phyloP scores from a whole-genome alignment of 73 alveolate genomes.

The Paramecium caudatum region DNA sequence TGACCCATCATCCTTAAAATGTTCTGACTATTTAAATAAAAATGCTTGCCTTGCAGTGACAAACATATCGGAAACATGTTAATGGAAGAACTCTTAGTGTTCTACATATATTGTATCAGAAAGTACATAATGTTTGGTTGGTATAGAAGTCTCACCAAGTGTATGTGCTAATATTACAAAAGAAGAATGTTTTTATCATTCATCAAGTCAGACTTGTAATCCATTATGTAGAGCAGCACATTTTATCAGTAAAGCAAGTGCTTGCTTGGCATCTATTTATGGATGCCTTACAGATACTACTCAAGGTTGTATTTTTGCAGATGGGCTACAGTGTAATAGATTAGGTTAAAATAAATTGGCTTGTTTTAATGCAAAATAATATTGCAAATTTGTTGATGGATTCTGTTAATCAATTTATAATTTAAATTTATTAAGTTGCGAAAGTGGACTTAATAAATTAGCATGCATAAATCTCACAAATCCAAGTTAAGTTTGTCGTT shows the following conservation, averaged over 20 bases:
- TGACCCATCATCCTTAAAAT: not conserved
- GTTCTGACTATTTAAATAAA: slow-evolving; percentile 17
- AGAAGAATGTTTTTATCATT: slow-evolving; percentile 50
- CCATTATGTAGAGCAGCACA: not conserved
- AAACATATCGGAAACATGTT: not conserved
- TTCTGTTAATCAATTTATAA: not conserved
- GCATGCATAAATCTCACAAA: slow-evolving; percentile 37
- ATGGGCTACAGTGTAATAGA: not conserved
- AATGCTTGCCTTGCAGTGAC: slow-evolving; percentile 24
- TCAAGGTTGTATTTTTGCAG: too few relatives aligned
- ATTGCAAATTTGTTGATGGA: slow-evolving; percentile 13
- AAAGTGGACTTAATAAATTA: not conserved
- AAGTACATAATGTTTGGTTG: not conserved
- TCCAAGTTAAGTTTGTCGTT: slow-evolving; percentile 43
- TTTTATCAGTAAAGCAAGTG: not conserved
- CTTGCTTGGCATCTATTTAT: not conserved
- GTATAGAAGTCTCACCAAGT: slow-evolving; percentile 20
- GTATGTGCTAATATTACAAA: slow-evolving; percentile 4
- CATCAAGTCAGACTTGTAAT: not conserved
- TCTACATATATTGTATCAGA: not conserved
- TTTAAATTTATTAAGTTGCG: not conserved
- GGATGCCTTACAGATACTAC: too few relatives aligned
- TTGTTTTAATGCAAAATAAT: not conserved
- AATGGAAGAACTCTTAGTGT: slow-evolving; percentile 21
- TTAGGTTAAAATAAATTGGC: not conserved